Evolutionary conservation across 108 stramenopile species (phyloP).

Genomic region (Aurantiochytrium sp.): DNA sequence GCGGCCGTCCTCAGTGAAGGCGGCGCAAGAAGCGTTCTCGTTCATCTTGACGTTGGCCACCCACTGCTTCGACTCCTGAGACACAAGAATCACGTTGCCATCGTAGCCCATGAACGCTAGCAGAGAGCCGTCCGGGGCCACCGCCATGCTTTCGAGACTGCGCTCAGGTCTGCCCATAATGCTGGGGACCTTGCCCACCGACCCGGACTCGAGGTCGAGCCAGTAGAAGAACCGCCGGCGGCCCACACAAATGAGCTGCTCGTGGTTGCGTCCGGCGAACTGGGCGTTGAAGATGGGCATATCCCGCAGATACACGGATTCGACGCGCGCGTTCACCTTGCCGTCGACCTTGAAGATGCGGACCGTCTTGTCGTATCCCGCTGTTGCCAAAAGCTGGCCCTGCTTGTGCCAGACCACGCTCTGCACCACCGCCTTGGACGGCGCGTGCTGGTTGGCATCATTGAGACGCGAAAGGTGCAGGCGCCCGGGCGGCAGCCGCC

Average conservation of each 20-base stretch:
- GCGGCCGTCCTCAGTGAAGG: conserved; percentile 73
- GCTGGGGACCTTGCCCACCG: conserved; percentile 56
- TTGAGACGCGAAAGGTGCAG: conserved; percentile 35
- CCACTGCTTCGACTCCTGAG: conserved; percentile 72
- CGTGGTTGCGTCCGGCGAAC: conserved; percentile 69
- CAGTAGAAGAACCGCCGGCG: conserved; percentile 83
- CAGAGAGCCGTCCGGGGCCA: conserved; percentile 68
- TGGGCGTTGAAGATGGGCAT: conserved; percentile 79
- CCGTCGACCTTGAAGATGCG: conserved; percentile 82
- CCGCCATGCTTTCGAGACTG: conserved; percentile 71
- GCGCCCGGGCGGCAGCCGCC: not conserved
- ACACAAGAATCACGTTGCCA: conserved; percentile 81
- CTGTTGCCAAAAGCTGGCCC: conserved; percentile 41
- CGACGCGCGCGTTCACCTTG: conserved; percentile 70
- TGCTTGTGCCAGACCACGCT: conserved; percentile 77
- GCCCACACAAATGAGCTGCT: conserved; percentile 74
- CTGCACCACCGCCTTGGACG: conserved; percentile 67
- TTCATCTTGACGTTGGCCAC: conserved; percentile 83
- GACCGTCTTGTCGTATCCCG: conserved; percentile 76
- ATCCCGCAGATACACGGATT: conserved; percentile 81
- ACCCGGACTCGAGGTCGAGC: conserved; percentile 79
- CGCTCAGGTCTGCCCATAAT: conserved; percentile 72
- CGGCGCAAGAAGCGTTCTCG: conserved; percentile 72
- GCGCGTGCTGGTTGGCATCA: conserved; percentile 77
- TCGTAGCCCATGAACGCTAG: conserved; percentile 87